phyloP scores from a whole-genome alignment of 768 basidiomycete genomes.

The Cantharellus cinnabarinus region DNA sequence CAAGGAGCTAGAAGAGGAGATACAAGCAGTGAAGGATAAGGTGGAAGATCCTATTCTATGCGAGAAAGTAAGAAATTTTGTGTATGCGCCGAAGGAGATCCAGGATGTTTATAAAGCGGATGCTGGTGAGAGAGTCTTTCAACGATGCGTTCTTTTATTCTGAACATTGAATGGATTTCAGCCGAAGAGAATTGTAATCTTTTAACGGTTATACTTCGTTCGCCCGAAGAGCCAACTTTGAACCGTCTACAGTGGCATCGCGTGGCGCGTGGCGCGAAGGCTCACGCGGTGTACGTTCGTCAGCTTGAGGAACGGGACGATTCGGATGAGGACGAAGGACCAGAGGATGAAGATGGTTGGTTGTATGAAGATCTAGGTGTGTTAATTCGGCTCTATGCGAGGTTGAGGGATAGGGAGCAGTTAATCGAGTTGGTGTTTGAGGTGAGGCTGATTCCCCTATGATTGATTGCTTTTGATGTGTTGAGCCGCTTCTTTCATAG shows the following conservation, averaged over 20 bases:
- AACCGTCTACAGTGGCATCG: slow-evolving; percentile 62
- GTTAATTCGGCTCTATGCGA: slow-evolving; percentile 55
- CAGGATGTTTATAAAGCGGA: slow-evolving; percentile 66
- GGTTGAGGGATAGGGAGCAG: slow-evolving; percentile 74
- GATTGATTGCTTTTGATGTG: background rate
- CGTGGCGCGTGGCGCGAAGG: slow-evolving; percentile 55
- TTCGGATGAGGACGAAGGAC: slow-evolving; percentile 87
- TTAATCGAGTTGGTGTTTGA: slow-evolving; percentile 88
- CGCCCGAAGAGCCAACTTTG: slow-evolving; percentile 52
- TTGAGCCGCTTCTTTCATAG: slow-evolving; percentile 22
- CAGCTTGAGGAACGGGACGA: slow-evolving; percentile 41
- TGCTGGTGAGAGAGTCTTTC: slow-evolving; percentile 36
- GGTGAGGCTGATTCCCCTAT: slow-evolving; percentile 17
- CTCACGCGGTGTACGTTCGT: slow-evolving; percentile 54
- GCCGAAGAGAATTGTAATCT: slow-evolving; percentile 53
- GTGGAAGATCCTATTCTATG: slow-evolving; percentile 75
- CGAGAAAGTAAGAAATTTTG: slow-evolving; percentile 70
- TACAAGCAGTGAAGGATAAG: slow-evolving; percentile 70
- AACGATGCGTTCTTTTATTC: slow-evolving; percentile 12
- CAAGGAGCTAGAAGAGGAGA: slow-evolving; percentile 64
- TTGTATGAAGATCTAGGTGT: slow-evolving; percentile 79
- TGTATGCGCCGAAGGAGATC: slow-evolving; percentile 72
- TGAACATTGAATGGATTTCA: slow-evolving; percentile 12
- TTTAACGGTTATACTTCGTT: slow-evolving; percentile 59
- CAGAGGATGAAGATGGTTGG: slow-evolving; percentile 90